phyloP scores from a whole-genome alignment of 257 asterid genomes.

The Solanum microdontum region DNA sequence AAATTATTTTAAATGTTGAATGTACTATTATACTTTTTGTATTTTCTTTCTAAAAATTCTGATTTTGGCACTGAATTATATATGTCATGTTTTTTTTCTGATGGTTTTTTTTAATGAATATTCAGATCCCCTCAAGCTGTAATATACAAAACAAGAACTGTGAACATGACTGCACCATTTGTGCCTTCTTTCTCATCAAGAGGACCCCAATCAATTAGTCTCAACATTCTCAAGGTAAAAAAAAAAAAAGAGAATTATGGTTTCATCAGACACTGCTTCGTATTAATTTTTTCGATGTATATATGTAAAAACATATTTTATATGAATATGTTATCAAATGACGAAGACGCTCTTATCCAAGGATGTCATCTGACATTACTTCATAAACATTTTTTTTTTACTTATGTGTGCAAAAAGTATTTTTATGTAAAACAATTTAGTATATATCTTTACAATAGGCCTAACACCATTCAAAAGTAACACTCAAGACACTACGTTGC shows the following conservation, averaged over 20 bases:
- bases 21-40: neutral
- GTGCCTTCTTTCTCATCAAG: slow-evolving; percentile 66
- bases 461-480: too few species aligned
- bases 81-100: neutral
- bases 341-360: too few species aligned
- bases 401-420: neutral
- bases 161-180: slow-evolving; percentile 25
- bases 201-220: slow-evolving; percentile 49
- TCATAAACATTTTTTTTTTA: neutral
- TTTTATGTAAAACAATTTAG: too few species aligned
- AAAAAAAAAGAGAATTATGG: neutral
- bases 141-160: slow-evolving; percentile 31
- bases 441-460: too few species aligned
- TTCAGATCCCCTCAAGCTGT: slow-evolving; percentile 45
- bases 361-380: neutral
- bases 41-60: neutral
- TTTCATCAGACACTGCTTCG: neutral
- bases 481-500: neutral
- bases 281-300: neutral
- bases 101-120: neutral
- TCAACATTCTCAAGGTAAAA: slow-evolving; percentile 62
- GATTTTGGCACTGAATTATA: neutral
- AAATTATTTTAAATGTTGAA: neutral
- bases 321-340: too few species aligned
- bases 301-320: neutral